Evolutionary conservation across 768 basidiomycete genomes (phyloP).

Genomic region (Fomitopsis pulvina): DNA sequence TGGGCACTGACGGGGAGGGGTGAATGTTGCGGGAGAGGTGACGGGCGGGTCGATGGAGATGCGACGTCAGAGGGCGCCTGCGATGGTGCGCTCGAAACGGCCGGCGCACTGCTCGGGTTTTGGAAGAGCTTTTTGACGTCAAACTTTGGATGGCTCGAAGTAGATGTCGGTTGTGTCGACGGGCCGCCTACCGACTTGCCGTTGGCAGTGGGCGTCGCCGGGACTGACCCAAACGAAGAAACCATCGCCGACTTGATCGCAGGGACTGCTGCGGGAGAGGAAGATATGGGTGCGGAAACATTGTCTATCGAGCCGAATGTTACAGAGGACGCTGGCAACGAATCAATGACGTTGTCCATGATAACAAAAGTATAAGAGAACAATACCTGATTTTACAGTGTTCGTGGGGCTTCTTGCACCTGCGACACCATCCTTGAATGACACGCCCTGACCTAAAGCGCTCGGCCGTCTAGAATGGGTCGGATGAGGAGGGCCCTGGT

Average conservation of each 20-base stretch:
- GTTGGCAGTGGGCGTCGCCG: constrained; percentile 46
- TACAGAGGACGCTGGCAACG: constrained; percentile 51
- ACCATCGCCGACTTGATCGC: constrained; percentile 64
- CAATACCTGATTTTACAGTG: constrained; percentile 60
- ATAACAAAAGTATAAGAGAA: constrained; percentile 2
- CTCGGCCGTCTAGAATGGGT: constrained; percentile 76
- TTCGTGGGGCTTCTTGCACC: constrained; percentile 58
- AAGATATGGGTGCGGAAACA: constrained; percentile 66
- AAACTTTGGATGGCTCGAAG: constrained; percentile 32
- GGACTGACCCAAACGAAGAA: constrained; percentile 78
- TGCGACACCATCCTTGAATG: constrained; percentile 75
- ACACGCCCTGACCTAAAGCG: constrained; percentile 60
- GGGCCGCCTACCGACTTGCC: constrained; percentile 41
- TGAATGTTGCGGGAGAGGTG: constrained; percentile 43
- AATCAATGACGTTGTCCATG: constrained; percentile 6
- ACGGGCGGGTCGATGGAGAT: constrained; percentile 50
- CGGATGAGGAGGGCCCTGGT: constrained; percentile 28
- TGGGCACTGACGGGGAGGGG: constrained; percentile 22
- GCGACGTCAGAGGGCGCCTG: constrained; percentile 35
- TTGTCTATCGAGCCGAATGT: constrained; percentile 92
- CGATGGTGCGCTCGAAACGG: constrained; percentile 13
- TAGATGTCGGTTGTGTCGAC: constrained; percentile 27
- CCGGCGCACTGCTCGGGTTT: constrained; percentile 27
- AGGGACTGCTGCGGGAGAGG: constrained; percentile 67
- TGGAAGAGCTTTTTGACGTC: constrained; percentile 62